These are phyloP conservation scores for Mrakia blollopis DNA, from an alignment of 768 basidiomycete genomes.

Conservation along the genomic window DNA sequence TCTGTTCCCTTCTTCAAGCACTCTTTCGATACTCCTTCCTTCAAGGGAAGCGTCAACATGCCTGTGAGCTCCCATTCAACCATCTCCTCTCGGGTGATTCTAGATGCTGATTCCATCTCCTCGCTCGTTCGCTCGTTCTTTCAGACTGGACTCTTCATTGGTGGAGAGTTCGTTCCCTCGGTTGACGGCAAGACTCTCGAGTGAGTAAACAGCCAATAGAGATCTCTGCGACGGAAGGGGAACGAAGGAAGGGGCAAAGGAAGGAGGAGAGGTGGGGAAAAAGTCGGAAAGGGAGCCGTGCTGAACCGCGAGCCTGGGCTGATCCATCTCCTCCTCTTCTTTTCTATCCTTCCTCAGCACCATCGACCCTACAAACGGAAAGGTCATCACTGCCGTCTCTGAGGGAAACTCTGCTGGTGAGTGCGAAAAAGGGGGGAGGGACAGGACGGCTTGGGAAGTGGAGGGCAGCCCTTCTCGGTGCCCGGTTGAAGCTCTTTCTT, in stretches of 20 bases:
- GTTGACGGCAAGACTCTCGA: slow-evolving; percentile 60
- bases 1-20: slow-evolving; percentile 8
- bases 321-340: slow-evolving; percentile 25
- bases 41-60: slow-evolving; percentile 12
- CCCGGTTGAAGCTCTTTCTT: too few relatives aligned
- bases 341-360: slow-evolving; percentile 39
- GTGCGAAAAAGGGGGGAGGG: not conserved
- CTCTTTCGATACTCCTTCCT: slow-evolving; percentile 18
- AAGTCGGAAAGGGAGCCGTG: not conserved
- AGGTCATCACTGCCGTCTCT: slow-evolving; percentile 51
- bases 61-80: not conserved
- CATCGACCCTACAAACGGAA: slow-evolving; percentile 56
- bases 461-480: not conserved
- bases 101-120: not conserved
- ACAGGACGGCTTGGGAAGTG: not conserved
- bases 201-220: slow-evolving; percentile 48
- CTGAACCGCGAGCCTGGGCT: slow-evolving; percentile 21
- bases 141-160: slow-evolving; percentile 66
- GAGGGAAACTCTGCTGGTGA: slow-evolving; percentile 31
- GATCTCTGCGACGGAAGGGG: slow-evolving; percentile 4
- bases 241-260: not conserved
- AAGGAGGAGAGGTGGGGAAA: not conserved
- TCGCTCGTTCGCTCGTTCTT: slow-evolving; percentile 37
- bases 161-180: slow-evolving; percentile 61
- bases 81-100: not conserved